phyloP scores from a whole-genome alignment of 2,329 filamentous ascomycete species.

The Fusarium aywerte region DNA sequence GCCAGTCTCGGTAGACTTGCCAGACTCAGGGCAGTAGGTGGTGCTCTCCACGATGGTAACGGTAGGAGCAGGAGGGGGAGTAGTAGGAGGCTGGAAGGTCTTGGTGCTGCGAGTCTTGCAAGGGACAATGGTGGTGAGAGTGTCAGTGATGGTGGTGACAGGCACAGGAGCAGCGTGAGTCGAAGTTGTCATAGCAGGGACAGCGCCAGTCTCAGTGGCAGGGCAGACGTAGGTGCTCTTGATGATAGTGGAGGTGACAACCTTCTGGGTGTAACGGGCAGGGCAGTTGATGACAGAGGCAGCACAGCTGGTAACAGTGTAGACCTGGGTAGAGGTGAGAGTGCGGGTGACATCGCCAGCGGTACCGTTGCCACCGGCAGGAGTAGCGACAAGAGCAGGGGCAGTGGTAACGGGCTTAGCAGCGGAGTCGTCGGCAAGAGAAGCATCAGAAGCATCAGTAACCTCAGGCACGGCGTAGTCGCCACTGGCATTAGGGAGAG shows the following conservation, averaged over 20 bases:
- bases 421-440: not conserved
- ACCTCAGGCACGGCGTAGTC: not conserved
- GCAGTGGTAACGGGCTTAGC: slow-evolving; percentile 1
- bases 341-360: slow-evolving; percentile 40
- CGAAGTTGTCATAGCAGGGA: slow-evolving; percentile 14
- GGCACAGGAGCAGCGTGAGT: slow-evolving; percentile 22
- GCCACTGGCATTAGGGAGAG: not conserved
- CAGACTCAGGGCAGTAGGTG: slow-evolving; percentile 28
- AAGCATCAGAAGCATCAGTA: not conserved
- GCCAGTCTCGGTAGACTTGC: slow-evolving; percentile 12
- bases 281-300: slow-evolving; percentile 55
- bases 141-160: slow-evolving; percentile 42
- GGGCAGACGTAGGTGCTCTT: slow-evolving; percentile 42
- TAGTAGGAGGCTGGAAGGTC: slow-evolving; percentile 42
- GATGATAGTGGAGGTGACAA: slow-evolving; percentile 45
- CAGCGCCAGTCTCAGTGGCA: slow-evolving; percentile 29
- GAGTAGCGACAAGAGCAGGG: not conserved
- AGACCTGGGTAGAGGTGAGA: slow-evolving; percentile 41
- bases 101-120: slow-evolving; percentile 43
- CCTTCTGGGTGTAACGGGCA: slow-evolving; percentile 49
- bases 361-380: slow-evolving; percentile 2
- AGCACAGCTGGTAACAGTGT: slow-evolving; percentile 53
- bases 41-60: slow-evolving; percentile 41
- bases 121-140: slow-evolving; percentile 42
- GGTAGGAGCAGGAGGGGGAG: slow-evolving; percentile 26